Conservation (phyloP, 495 filamentous ascomycete genomes). For the Podospora bellae-mahoneyi region DNA sequence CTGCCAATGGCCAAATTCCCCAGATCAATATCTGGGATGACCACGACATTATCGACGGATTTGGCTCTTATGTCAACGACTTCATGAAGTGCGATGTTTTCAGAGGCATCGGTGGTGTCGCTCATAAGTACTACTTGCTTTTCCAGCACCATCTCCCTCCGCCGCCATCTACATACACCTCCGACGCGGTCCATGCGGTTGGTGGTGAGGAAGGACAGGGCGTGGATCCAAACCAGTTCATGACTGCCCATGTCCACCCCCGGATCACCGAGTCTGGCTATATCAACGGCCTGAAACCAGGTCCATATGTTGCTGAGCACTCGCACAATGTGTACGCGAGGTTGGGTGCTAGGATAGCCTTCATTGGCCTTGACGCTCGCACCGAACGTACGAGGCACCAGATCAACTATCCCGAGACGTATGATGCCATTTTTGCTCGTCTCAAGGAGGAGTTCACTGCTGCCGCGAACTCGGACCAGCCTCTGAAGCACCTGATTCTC, state of each 20-base stretch:
- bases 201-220: slow-evolving; percentile 42
- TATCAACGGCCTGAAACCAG: slow-evolving; percentile 72
- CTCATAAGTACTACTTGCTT: slow-evolving; percentile 87
- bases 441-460: slow-evolving; percentile 59
- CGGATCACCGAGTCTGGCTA: slow-evolving; percentile 64
- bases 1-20: slow-evolving; percentile 80
- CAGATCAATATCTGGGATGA: slow-evolving; percentile 96
- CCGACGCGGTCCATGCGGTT: slow-evolving; percentile 36
- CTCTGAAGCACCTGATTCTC: slow-evolving; percentile 77
- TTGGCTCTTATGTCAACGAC: slow-evolving; percentile 86
- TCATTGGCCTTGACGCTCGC: slow-evolving; percentile 84
- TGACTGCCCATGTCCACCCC: slow-evolving; percentile 65
- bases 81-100: slow-evolving; percentile 92
- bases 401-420: slow-evolving; percentile 88
- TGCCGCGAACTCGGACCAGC: slow-evolving; percentile 49
- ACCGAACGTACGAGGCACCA: slow-evolving; percentile 89
- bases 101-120: slow-evolving; percentile 80
- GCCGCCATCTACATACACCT: slow-evolving; percentile 77
- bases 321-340: slow-evolving; percentile 78
- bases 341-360: slow-evolving; percentile 80
- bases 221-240: slow-evolving; percentile 62
- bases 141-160: slow-evolving; percentile 92
- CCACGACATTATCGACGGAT: slow-evolving; percentile 89
- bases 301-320: slow-evolving; percentile 75
- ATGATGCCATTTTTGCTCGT: slow-evolving; percentile 73